Evolutionary conservation across 2,329 filamentous ascomycete species (phyloP).

Genomic region (Xylariomycetidae sp.): DNA sequence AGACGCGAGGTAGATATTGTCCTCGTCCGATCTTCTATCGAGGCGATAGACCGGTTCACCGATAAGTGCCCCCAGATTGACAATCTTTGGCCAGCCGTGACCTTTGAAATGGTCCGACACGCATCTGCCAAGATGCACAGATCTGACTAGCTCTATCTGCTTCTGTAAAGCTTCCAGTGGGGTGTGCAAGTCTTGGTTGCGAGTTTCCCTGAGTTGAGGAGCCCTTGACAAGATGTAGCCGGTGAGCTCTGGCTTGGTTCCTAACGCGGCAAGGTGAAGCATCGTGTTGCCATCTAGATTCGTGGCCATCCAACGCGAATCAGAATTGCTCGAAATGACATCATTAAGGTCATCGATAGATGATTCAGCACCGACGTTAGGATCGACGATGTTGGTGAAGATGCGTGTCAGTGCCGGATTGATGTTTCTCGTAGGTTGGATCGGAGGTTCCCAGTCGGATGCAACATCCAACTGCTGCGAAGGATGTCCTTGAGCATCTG

Average conservation of each 20-base stretch:
- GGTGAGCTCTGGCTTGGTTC: constrained; percentile 5
- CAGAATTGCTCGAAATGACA: constrained; percentile 1
- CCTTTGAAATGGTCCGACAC: constrained; percentile 30
- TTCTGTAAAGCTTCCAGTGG: constrained; percentile 26
- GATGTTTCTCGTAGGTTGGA: neutral
- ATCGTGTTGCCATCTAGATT: constrained; percentile 3
- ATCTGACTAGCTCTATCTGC: constrained; percentile 25
- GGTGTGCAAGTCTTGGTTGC: constrained; percentile 29
- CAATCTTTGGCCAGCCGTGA: constrained; percentile 19
- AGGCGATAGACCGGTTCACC: constrained; percentile 9
- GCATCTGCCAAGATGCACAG: constrained; percentile 6
- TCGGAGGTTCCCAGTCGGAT: constrained; percentile 3
- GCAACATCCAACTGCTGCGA: constrained; percentile 13
- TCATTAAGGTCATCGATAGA: constrained; percentile 3
- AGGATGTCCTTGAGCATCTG: constrained; percentile 19
- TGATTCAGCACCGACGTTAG: constrained; percentile 1
- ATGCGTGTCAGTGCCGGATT: constrained; percentile 3
- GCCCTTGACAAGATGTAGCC: constrained; percentile 4
- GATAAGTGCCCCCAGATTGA: constrained; percentile 22
- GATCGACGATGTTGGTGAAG: constrained; percentile 2
- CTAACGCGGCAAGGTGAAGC: constrained; percentile 4
- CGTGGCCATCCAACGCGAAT: constrained; percentile 2
- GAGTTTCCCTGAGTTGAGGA: constrained; percentile 4
- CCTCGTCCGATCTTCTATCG: constrained; percentile 5
- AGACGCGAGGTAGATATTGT: constrained; percentile 3